Base-by-base conservation (phyloP, 2,329 filamentous ascomycete species). In the Periconia sp. region DNA sequence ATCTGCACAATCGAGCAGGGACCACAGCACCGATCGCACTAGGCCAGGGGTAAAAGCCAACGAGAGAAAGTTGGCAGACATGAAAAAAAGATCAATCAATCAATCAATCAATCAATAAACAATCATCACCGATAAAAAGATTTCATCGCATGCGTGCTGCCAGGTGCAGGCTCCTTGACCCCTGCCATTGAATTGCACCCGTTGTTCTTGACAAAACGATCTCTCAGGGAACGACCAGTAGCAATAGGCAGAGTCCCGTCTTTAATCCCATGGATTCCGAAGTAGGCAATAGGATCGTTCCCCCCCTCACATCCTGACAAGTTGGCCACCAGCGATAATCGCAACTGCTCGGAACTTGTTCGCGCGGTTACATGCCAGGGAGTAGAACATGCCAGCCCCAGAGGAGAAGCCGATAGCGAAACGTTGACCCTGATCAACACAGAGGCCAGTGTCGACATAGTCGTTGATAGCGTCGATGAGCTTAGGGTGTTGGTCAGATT, bases 371-470 rank as follows among this genome's bases (percentile, higher is more conserved):
- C 76, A 79, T 3, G 76, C 75, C 14, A 77, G 59, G 0, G 71
- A 64, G 57, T 68, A 75, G 2, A 66, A 70, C 73, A 79, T 78
- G 37, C 71, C 70, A 41, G 69, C 75, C 31, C 77, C 76, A 57
- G 76, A 77, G 58, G 72, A 75, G 64, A 75, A 78, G 10, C 75
- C 76, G 1, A 74, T 76, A 33, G 74, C 65, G 59, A 78, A 79
- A 51, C 73, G 65, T 50, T 72, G 68, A 47, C 61, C 62, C 49
- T 72, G 61, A 50, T 79, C 70, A 33, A 79, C 60, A 56, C 77
- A 79, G 45, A 79, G 71, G 33, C 71, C 66, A 6, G 58, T 52
- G 56, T 76, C 69, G 31, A 77, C 61, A 8, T 62, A 65, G 18
- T 66, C 59, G 37, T 78, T 54, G 48, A 79, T 72, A 13, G 60